phyloP scores from a whole-genome alignment of 2,329 filamentous ascomycete species.

The Alternaria triticimaculans region DNA sequence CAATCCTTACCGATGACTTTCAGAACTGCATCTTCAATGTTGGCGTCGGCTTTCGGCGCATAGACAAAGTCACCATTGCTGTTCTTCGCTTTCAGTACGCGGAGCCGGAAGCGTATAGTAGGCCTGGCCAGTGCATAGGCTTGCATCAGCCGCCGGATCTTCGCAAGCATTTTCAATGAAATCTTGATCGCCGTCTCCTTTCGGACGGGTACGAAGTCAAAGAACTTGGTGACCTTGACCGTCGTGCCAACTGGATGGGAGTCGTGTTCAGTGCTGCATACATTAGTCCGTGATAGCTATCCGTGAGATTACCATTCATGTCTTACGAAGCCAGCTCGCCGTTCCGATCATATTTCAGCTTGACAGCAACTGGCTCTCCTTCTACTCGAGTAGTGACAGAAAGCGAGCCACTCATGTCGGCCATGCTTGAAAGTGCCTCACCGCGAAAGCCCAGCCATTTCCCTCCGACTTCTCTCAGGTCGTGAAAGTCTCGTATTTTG shows the following conservation, averaged over 20 bases:
- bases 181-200: slow-evolving; percentile 65
- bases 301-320: background rate
- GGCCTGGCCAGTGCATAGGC: slow-evolving; percentile 72
- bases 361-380: slow-evolving; percentile 65
- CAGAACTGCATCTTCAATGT: slow-evolving; percentile 64
- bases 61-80: slow-evolving; percentile 67
- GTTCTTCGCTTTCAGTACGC: slow-evolving; percentile 61
- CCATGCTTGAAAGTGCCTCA: slow-evolving; percentile 72
- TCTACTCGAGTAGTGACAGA: slow-evolving; percentile 69
- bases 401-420: slow-evolving; percentile 63
- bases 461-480: slow-evolving; percentile 64
- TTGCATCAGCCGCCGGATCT: slow-evolving; percentile 66
- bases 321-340: slow-evolving; percentile 57
- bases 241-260: slow-evolving; percentile 73
- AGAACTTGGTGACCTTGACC: slow-evolving; percentile 66
- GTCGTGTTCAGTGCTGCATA: slow-evolving; percentile 36
- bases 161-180: slow-evolving; percentile 62
- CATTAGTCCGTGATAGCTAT: slow-evolving; percentile 4
- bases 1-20: slow-evolving; percentile 68
- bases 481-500: slow-evolving; percentile 71
- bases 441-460: slow-evolving; percentile 77
- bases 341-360: slow-evolving; percentile 58
- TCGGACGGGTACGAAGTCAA: slow-evolving; percentile 68
- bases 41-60: slow-evolving; percentile 60
- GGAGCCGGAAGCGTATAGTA: slow-evolving; percentile 66